phyloP scores from a whole-genome alignment of 495 filamentous ascomycete species.

The Hyaloscypha finlandica region DNA sequence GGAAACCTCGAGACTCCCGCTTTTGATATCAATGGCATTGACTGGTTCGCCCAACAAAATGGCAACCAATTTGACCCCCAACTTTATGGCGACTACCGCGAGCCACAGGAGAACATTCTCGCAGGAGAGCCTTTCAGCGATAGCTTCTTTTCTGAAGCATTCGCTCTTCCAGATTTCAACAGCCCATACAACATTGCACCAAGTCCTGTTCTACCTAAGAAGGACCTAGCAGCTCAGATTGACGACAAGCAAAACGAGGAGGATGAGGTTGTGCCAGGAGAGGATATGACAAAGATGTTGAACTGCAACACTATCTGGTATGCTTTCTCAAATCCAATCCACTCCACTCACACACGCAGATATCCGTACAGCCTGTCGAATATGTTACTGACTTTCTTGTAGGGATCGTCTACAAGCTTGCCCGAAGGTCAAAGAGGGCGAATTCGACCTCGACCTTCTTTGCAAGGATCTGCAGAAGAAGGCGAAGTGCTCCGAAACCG shows the following conservation, averaged over 20 bases:
- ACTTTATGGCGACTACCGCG: slow-evolving; percentile 91
- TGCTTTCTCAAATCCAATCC: slow-evolving; percentile 31
- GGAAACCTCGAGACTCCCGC: slow-evolving; percentile 34
- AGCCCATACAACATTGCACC: slow-evolving; percentile 71
- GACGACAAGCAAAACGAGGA: slow-evolving; percentile 68
- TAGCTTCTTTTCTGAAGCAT: slow-evolving; percentile 88
- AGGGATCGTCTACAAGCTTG: slow-evolving; percentile 93
- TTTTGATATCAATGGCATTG: slow-evolving; percentile 53
- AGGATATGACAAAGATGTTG: slow-evolving; percentile 66
- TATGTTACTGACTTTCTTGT: slow-evolving; percentile 17
- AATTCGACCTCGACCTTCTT: slow-evolving; percentile 88
- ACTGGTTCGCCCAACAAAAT: slow-evolving; percentile 83
- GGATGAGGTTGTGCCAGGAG: slow-evolving; percentile 65
- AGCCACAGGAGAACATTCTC: slow-evolving; percentile 76
- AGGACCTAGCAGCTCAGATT: slow-evolving; percentile 71
- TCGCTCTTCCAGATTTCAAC: slow-evolving; percentile 72
- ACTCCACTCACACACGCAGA: neutral
- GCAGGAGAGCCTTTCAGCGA: slow-evolving; percentile 62
- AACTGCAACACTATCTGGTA: slow-evolving; percentile 95
- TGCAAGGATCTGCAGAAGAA: slow-evolving; percentile 95
- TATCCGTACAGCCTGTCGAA: slow-evolving; percentile 23
- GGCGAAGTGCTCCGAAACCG: slow-evolving; percentile 90
- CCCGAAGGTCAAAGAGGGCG: slow-evolving; percentile 81
- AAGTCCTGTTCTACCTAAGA: slow-evolving; percentile 55
- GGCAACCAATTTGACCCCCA: slow-evolving; percentile 88